These are phyloP conservation scores for Streptanthus diversifolius DNA, from an alignment of 345 rosid genomes.

Conservation along the genomic window DNA sequence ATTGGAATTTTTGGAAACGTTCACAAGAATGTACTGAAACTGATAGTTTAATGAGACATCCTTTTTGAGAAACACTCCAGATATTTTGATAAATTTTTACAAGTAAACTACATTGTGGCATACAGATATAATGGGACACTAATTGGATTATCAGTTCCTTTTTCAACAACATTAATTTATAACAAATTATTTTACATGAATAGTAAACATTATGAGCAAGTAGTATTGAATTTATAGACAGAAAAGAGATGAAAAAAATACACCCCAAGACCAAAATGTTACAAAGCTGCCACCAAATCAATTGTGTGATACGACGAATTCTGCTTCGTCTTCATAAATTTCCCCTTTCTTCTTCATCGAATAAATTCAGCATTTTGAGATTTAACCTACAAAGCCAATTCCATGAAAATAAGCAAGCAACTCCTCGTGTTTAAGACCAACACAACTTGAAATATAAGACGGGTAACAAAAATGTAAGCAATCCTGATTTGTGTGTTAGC, in stretches of 20 bases:
- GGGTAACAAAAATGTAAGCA: neutral
- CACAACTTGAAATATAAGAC: neutral
- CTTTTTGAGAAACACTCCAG: neutral
- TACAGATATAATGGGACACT: neutral
- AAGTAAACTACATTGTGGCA: neutral
- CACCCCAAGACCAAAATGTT: slow-evolving; percentile 23
- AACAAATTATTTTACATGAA: slow-evolving; percentile 28
- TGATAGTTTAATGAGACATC: neutral
- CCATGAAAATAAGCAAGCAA: neutral
- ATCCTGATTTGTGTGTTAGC: neutral
- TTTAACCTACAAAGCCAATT: slow-evolving; percentile 27
- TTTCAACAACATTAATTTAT: neutral
- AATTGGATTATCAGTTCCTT: neutral
- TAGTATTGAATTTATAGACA: slow-evolving; percentile 20
- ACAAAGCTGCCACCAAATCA: slow-evolving; percentile 30
- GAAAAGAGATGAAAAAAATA: neutral
- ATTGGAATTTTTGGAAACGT: slow-evolving; percentile 5
- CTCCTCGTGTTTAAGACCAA: slow-evolving; percentile 7
- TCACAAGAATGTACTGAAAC: neutral
- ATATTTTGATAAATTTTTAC: neutral
- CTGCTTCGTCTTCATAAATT: slow-evolving; percentile 18
- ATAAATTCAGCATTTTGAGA: slow-evolving; percentile 17
- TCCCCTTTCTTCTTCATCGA: slow-evolving; percentile 28
- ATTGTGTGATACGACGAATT: neutral
- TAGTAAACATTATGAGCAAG: neutral